Conservation (phyloP, 805 yeast species). For the Komagataella phaffii region DNA sequence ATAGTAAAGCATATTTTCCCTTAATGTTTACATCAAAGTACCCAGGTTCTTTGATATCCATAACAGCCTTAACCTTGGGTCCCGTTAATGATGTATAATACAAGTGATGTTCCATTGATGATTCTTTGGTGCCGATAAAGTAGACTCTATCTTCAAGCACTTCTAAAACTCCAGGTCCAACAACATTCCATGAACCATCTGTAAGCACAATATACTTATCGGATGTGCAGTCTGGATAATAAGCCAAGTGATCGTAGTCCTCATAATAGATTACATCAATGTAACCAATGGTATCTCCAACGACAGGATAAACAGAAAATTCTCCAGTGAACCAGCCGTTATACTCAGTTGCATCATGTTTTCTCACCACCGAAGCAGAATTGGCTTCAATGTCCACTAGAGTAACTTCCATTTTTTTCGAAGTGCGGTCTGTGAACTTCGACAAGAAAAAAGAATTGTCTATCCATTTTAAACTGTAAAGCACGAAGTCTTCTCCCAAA, state of each 20-base stretch:
- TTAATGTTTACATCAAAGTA: constrained; percentile 41
- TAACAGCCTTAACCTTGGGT: constrained; percentile 13
- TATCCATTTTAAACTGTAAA: constrained; percentile 55
- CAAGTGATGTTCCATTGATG: constrained; percentile 45
- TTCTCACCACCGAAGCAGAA: constrained; percentile 24
- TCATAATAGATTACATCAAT: constrained; percentile 43
- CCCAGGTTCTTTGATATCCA: constrained; percentile 11
- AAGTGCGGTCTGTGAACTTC: constrained; percentile 50
- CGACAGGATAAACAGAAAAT: constrained; percentile 3
- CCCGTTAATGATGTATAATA: constrained; percentile 29
- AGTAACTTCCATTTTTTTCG: constrained; percentile 40
- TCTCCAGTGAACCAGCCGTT: constrained; percentile 32
- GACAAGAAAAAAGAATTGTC: constrained; percentile 32
- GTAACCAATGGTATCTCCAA: constrained; percentile 26
- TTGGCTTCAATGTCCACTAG: constrained; percentile 20
- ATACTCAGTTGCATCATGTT: constrained; percentile 27
- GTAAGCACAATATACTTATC: constrained; percentile 27
- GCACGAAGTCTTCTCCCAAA: constrained; percentile 32
- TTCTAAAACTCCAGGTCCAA: constrained; percentile 28
- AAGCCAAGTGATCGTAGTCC: constrained; percentile 54
- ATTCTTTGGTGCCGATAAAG: constrained; percentile 43
- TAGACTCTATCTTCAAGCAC: constrained; percentile 31
- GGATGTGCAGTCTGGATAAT: constrained; percentile 32
- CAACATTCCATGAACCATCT: constrained; percentile 36
- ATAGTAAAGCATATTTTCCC: constrained; percentile 32